Base-by-base conservation (phyloP, 164 flowering plant genomes). In the Stephania yunnanensis region DNA sequence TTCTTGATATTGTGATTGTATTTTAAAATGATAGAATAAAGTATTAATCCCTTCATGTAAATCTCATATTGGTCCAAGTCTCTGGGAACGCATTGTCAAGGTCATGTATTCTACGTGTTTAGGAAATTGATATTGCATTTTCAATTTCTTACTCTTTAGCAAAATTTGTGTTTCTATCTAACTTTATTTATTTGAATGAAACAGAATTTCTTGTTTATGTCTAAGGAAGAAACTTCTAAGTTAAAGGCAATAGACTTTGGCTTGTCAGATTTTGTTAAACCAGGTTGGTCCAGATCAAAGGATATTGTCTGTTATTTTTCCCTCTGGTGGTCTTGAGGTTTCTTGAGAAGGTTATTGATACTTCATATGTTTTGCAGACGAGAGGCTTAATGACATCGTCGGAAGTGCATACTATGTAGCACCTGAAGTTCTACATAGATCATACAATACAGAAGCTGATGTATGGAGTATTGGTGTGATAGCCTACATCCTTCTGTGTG, bases 361-460 rank as follows among this genome's bases (percentile, higher is more conserved):
- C 31, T 61, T 77, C 13, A 22, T 36, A 42, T 82, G 73, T 1
- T 74, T 75, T 84, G 71, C 92, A 95, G 99, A 93, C 85, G 97
- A 93, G 81, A 90, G 89, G 79, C 97, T 95, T 45, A 93, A 95
- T 84, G 99, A 95, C 85, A 95, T 95, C 72, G 99, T 95, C 6
- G 99, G 99, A 79, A 95, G 99, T 86, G 98, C 99, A 78, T 93
- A 93, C 75, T 95, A 95, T 79, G 99, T 95, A 50, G 96, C 99
- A 66, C 99, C 99, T 72, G 99, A 95, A 87, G 99, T 95, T 78
- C 81, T 95, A 55, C 96, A 90, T 80, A 89, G 98, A 85, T 90
- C 91, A 52, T 95, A 95, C 74, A 81, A 87, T 69, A 91, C 95
- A 66, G 99, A 95, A 83, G 97, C 99, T 67, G 99, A 95, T 90